Evolutionary conservation across 2,329 filamentous ascomycete genomes (phyloP), one percentile per base, ranked within the genome.

Genomic region (Onygenales sp.): DNA sequence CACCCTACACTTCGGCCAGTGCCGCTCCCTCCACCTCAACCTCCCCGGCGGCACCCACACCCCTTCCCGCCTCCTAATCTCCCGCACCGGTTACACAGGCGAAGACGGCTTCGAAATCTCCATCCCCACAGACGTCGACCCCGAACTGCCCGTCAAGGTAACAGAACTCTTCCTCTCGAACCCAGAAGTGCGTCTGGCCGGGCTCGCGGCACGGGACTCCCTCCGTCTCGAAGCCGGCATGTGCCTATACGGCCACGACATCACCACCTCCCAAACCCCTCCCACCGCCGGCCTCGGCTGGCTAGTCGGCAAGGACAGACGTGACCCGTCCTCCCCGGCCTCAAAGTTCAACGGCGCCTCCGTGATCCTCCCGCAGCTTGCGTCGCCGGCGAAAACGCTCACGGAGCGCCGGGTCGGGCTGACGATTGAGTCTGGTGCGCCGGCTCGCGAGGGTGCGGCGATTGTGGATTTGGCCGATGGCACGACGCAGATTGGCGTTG

Each of bases 171-270:
- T 95, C 27, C 79, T 95, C 46, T 69, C 78, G 42, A 75, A 80
- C 35, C 75, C 77, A 0, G 84, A 84, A 31, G 76, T 95, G 13
- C 85, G 86, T 64, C 80, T 95, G 45, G 90, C 92, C 2, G 93
- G 93, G 2, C 80, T 98, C 0, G 93, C 91, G 8, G 89, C 93
- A 2, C 83, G 93, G 59, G 93, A 98, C 71, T 94, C 87, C 57
- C 82, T 98, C 55, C 85, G 93, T 46, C 83, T 98, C 33, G 93
- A 98, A 75, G 93, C 93, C 0, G 93, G 93, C 57, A 95, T 98
- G 92, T 98, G 93, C 71, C 80, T 98, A n/a, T 98, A 98, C 73
- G 93, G 93, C n/a, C 89, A 97, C 73, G 93, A 98, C 69, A 81
- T 98, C 39, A 84, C 94, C 68, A 92, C 95, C 54, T 75, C 75